phyloP scores from a whole-genome alignment of 495 filamentous ascomycete species.

The Niebla homalea region DNA sequence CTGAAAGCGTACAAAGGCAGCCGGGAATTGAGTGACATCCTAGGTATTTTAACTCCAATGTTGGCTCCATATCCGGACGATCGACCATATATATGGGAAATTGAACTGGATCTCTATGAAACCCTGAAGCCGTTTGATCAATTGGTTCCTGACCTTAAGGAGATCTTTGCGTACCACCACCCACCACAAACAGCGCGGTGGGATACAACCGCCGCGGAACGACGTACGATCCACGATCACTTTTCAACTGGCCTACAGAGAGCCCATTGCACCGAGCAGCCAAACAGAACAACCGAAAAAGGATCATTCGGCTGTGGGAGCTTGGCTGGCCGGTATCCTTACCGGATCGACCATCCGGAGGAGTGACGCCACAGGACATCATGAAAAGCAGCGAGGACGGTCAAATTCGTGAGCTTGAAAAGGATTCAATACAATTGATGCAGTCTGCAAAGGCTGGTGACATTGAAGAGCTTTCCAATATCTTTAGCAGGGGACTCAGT shows the following conservation, averaged over 20 bases:
- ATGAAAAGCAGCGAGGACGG: slow-evolving; percentile 4
- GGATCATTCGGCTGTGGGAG: slow-evolving; percentile 11
- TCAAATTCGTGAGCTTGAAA: slow-evolving; percentile 3
- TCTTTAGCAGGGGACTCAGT: slow-evolving; percentile 8
- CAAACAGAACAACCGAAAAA: slow-evolving; percentile 4
- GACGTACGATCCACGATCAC: not conserved
- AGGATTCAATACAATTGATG: slow-evolving; percentile 4
- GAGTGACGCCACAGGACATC: slow-evolving; percentile 8
- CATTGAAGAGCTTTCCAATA: not conserved
- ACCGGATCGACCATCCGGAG: not conserved
- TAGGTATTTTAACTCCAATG: slow-evolving; percentile 6
- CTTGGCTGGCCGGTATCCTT: slow-evolving; percentile 9
- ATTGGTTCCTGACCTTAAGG: slow-evolving; percentile 4
- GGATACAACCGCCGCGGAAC: not conserved
- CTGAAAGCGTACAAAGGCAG: slow-evolving; percentile 2
- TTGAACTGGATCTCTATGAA: slow-evolving; percentile 11
- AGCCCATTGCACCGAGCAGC: slow-evolving; percentile 12
- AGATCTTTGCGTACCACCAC: slow-evolving; percentile 11
- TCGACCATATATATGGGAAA: slow-evolving; percentile 10
- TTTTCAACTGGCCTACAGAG: slow-evolving; percentile 1
- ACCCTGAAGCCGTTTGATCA: slow-evolving; percentile 6
- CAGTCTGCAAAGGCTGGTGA: slow-evolving; percentile 6
- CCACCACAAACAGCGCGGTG: not conserved
- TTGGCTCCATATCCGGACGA: slow-evolving; percentile 2
- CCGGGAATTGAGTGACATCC: slow-evolving; percentile 5